Evolutionary conservation across 352 stramenopile species (phyloP), one percentile per base, ranked within the genome.

Genomic region (Phytophthora uliginosa): DNA sequence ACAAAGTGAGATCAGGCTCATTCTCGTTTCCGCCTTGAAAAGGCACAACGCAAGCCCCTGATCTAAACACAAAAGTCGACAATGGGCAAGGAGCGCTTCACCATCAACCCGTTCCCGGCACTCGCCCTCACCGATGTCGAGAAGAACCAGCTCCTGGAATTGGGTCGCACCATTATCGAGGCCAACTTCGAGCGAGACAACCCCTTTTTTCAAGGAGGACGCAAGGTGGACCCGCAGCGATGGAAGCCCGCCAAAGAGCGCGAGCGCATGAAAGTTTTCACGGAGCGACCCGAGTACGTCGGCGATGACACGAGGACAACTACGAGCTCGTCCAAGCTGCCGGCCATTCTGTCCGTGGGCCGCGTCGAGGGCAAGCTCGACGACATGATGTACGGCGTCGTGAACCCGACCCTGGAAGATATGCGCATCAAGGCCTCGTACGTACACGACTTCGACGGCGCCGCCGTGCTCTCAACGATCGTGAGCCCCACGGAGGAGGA

Each of bases 181-280:
- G 75, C 63, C 54, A 77, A 82, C 52, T 72, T 82, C 38, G 63
- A 77, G 63, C 67, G 64, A 24, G 69, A 82, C 15, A 60, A 82
- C 34, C 40, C 65, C 1, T 79, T 78, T 42, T 74, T 82, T 58
- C 51, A 63, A 31, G 63, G 63, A 18, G 72, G 75, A 15, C 63
- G 66, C 31, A 59, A 51, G 15, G 63, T 77, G n/a, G 71, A 79
- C 61, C 56, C 24, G 3, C 26, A 18, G 17, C 61, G 70, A 31
- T 82, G 75, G 75, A 82, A 82, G 40, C 71, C 76, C 18, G 59
- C 77, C 33, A 79, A 74, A 52, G 66, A 83, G 60, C 74, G 67
- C 26, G 74, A 78, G 47, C 53, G 66, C 59, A 75, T 81, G 69
- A 66, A 57, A 59, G 70, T 81, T 45, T 78, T 71, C 72, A 77